Base-by-base conservation (phyloP, 2,329 filamentous ascomycete species). In the Trichoderma arundinaceum region DNA sequence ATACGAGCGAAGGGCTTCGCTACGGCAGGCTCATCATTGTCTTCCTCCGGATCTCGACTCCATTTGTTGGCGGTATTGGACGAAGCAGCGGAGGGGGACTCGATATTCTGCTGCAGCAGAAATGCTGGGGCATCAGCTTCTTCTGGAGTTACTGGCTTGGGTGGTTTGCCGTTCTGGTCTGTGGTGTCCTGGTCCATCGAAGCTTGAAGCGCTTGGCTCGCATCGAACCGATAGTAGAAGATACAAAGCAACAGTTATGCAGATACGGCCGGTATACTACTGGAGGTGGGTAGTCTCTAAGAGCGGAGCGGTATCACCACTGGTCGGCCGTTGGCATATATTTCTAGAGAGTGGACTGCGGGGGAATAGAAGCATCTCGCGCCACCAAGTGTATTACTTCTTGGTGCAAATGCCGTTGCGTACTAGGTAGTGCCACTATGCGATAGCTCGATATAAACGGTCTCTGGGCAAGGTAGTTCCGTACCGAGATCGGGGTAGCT, bases 11-110 rank as follows among this genome's bases (percentile, higher is more conserved):
- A 88, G 3, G 86, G 86, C 66, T 81, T 81, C 28, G 85, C 84
- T 41, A 87, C 81, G 1, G 84, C 82, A 8, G 82, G 81, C 68
- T 88, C 86, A 66, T 88, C 86, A 68, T 86, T 84, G 68, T 86
- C 84, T 60, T 83, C 82, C 67, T 84, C 82, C 38, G 65, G 71
- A 7, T 64, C 65, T 52, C 65, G 67, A 19, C 61, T 70, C 43
- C 69, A 64, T 17, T 70, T 69, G 39, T 72, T 72, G 17, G 71
- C 64, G 6, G 69, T 69, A 17, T 75, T 71, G 2, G 72, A 69
- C 3, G 73, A 73, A 3, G 71, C 49, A 1, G 73, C 69, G 41
- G 72, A 74, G 33, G 71, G 69, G 7, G 74, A 71, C 57, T 77
- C 76, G 65, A 78, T 76, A 59, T 79, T 76, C 52, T 76, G 77